Conservation (phyloP, 768 basidiomycete genomes). For the Grammothele lineata region DNA sequence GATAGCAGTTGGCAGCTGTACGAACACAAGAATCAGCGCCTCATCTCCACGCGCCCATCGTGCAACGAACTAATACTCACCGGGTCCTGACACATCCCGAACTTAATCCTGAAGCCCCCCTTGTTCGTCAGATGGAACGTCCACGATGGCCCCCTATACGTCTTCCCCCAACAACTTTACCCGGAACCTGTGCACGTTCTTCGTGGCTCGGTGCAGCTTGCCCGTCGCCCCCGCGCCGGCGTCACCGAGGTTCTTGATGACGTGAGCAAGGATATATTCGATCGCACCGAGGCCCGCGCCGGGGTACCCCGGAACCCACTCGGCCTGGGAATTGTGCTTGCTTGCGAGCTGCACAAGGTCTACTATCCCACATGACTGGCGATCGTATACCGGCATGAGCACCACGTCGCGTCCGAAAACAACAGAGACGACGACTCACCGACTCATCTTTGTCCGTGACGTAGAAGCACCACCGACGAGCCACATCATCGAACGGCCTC, state of each 20-base stretch:
- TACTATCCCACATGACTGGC: slow-evolving; percentile 32
- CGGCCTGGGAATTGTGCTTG: slow-evolving; percentile 39
- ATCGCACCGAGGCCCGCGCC: slow-evolving; percentile 37
- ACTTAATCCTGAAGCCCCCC: slow-evolving; percentile 37
- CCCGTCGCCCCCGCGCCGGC: slow-evolving; percentile 36
- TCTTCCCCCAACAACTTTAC: slow-evolving; percentile 34
- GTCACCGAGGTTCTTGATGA: slow-evolving; percentile 34
- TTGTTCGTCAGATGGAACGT: slow-evolving; percentile 33
- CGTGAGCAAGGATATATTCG: slow-evolving; percentile 34
- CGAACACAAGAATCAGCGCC: slow-evolving; percentile 2
- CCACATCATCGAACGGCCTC: slow-evolving; percentile 34
- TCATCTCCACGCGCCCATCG: background rate
- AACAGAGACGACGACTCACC: slow-evolving; percentile 19
- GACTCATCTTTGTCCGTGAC: slow-evolving; percentile 33
- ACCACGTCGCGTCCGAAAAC: background rate
- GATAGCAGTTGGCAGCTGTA: slow-evolving; percentile 31
- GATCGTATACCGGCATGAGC: too few species aligned
- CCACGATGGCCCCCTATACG: slow-evolving; percentile 33
- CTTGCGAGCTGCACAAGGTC: slow-evolving; percentile 39
- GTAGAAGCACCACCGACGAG: slow-evolving; percentile 38
- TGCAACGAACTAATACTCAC: slow-evolving; percentile 16
- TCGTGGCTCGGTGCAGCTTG: slow-evolving; percentile 25
- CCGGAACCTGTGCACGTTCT: slow-evolving; percentile 30
- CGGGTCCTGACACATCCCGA: slow-evolving; percentile 29
- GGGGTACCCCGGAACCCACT: slow-evolving; percentile 43